Base-by-base conservation (phyloP, 2,329 filamentous ascomycete species). In the Trichoderma hamatum region DNA sequence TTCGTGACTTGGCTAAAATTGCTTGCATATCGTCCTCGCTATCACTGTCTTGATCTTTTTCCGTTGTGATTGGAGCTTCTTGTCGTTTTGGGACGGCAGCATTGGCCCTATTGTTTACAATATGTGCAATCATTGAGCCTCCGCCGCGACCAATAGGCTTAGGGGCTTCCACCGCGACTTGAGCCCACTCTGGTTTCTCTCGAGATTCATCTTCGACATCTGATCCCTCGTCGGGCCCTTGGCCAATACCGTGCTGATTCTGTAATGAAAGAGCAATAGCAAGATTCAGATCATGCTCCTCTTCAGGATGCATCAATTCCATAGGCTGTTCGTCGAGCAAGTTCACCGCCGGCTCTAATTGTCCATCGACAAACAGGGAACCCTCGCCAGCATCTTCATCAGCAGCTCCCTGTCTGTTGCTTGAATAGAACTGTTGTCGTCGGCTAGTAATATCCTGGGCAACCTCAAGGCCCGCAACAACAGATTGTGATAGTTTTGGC, bases 251-350 rank as follows among this genome's bases (percentile, higher is more conserved):
- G 70, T 89, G 83, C 59, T 90, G 85, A n/a, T 83, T 90, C 73
- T 90, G 86, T 46, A 98, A 81, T 5, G 95, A 98, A 79, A 98
- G 84, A 2, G 92, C 91, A 75, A 98, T 97, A 14, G 95, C 94
- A 71, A 85, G 86, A 70, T 89, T 89, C 6, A 98, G 83, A 63
- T 97, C 93, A 55, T 88, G 85, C 51, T 83, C 78, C 67, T 83
- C 80, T 19, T 83, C 81, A 1, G 76, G 73, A 51, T 80, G 77
- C 5, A 78, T n/a, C 1, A 9, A 16, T 26, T 85, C 81, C 64
- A 83, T 79, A 32, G 63, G 80, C 77, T 60, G 80, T 73, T 56
- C 74, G 5, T 59, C 61, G 5, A 58, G 28, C 5, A 10, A n/a
- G 51, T 76, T 70, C 1, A 72, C 69, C 2, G 75, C 26, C 6